Percentiles rank a stretch among this genome's conserved stretches.
phyloP scores from a whole-genome alignment of 495 filamentous ascomycete genomes.

The Hypoxylon cercidicola region DNA sequence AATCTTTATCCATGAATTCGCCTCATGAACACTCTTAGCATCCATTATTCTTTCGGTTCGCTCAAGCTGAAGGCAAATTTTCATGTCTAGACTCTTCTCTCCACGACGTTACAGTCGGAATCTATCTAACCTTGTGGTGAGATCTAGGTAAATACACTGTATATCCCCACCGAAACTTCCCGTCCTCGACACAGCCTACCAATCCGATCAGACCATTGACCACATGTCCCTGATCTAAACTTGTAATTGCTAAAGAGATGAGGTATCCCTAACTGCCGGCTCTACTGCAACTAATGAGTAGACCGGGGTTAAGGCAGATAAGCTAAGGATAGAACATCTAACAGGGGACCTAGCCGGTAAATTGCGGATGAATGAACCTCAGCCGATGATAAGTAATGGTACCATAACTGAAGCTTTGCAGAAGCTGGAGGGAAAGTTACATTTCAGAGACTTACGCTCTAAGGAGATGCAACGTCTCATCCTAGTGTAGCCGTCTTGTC shows the following conservation, averaged over 20 bases:
- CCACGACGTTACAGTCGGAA: conserved; percentile 3
- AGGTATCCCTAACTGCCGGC: conserved; percentile 20
- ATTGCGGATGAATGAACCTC: conserved; percentile 36
- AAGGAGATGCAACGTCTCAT: conserved; percentile 32
- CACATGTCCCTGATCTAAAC: neutral
- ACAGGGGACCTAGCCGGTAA: conserved; percentile 19
- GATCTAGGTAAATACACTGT: neutral
- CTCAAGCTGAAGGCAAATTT: neutral
- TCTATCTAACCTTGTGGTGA: neutral
- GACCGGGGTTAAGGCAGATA: neutral
- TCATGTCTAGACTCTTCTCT: conserved; percentile 14
- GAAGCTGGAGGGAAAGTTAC: neutral
- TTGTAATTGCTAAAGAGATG: neutral
- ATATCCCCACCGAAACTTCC: too few relatives aligned
- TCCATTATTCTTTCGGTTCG: too few relatives aligned
- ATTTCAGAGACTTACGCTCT: neutral
- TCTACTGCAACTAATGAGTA: conserved; percentile 25
- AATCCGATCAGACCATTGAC: neutral
- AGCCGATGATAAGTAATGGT: conserved; percentile 5
- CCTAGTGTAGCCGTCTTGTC: neutral
- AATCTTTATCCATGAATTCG: too few relatives aligned
- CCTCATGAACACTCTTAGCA: too few relatives aligned
- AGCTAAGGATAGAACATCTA: conserved; percentile 18
- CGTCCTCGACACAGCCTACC: neutral
- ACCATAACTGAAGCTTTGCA: conserved; percentile 5